These are phyloP conservation scores for Pyrenophora seminiperda DNA, from an alignment of 2,329 filamentous ascomycete genomes.

Conservation along the genomic window DNA sequence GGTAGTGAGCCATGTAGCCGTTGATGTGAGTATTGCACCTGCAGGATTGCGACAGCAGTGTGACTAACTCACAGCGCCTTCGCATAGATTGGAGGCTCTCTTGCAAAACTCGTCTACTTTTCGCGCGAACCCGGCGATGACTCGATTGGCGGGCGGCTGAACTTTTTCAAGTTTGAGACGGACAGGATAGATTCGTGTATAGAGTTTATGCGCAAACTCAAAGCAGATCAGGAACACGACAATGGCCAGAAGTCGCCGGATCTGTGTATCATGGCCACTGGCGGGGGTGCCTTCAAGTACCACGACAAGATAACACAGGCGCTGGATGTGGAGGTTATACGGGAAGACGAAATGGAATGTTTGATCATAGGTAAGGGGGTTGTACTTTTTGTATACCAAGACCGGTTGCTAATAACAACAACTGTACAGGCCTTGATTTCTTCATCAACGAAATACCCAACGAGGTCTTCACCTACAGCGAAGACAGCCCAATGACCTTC, in stretches of 20 bases:
- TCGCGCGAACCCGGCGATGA: slow-evolving; percentile 81
- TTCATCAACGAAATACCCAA: slow-evolving; percentile 98
- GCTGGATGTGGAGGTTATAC: slow-evolving; percentile 82
- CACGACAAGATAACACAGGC: slow-evolving; percentile 87
- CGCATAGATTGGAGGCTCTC: slow-evolving; percentile 84
- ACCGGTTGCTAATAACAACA: slow-evolving; percentile 5
- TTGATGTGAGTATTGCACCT: slow-evolving; percentile 75
- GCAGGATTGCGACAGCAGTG: background rate
- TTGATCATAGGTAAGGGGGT: slow-evolving; percentile 79
- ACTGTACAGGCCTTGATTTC: slow-evolving; percentile 81
- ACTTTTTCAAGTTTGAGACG: slow-evolving; percentile 96
- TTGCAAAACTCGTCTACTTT: slow-evolving; percentile 97
- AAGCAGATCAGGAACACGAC: slow-evolving; percentile 76
- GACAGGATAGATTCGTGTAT: slow-evolving; percentile 93
- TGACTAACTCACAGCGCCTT: slow-evolving; percentile 26
- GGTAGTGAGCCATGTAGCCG: slow-evolving; percentile 93
- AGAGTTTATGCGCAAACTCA: slow-evolving; percentile 84
- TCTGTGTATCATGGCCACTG: slow-evolving; percentile 92
- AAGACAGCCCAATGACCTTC: slow-evolving; percentile 82
- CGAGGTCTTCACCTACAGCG: slow-evolving; percentile 96
- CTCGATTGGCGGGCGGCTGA: slow-evolving; percentile 84
- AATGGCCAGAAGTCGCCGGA: slow-evolving; percentile 74
- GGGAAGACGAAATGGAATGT: slow-evolving; percentile 99
- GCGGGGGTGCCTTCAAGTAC: slow-evolving; percentile 94
- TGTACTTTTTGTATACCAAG: background rate